Evolutionary conservation across 768 basidiomycete genomes (phyloP), one percentile per base, ranked within the genome.

Genomic region (Astraeus odoratus): DNA sequence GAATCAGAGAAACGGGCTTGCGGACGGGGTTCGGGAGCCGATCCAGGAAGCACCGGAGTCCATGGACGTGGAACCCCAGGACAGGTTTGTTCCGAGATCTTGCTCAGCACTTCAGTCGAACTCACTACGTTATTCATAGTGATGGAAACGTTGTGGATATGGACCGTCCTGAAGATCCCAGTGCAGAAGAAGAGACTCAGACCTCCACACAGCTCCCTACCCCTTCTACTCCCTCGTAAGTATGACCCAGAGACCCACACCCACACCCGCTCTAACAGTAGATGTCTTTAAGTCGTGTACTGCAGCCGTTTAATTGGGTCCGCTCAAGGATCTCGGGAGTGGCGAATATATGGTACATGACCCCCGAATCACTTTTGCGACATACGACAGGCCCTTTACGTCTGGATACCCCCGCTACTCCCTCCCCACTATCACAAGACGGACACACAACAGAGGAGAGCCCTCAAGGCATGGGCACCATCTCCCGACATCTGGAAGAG

Each of bases 401-500:
- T 12, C 37, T 10, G 16, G 16, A 35, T 16, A 35, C 34, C 8
- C 34, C 34, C 19, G 16, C 22, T 39, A 39, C 22, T n/a, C 37
- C 37, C 9, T 24, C 37, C 2, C 37, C 22, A 6, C 4, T 25
- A 8, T 39, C 36, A 20, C 18, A 20, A 23, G 20, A 20, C 19
- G 36, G 25, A 24, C 22, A 39, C 16, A 15, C 16, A 4, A n/a
- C 12, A 23, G 22, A 25, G 27, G 39, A 51, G 33, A 60, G 53
- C 43, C 30, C 49, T 15, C 2, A 1, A 38, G 39, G 30, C 18
- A 43, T 51, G 3, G 23, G 37, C 25, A 5, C 12, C 19, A 24
- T n/a, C 33, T 43, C 49, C 6, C 20, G 22, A 22, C 15, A 23
- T 15, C 19, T 20, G 13, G 20, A 38, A 39, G 37, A 22, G 3